A percentile compares a stretch with the other conserved stretches of the same genome.
phyloP scores from a whole-genome alignment of 805 yeast genomes.

The Ogataea trehalophila region DNA sequence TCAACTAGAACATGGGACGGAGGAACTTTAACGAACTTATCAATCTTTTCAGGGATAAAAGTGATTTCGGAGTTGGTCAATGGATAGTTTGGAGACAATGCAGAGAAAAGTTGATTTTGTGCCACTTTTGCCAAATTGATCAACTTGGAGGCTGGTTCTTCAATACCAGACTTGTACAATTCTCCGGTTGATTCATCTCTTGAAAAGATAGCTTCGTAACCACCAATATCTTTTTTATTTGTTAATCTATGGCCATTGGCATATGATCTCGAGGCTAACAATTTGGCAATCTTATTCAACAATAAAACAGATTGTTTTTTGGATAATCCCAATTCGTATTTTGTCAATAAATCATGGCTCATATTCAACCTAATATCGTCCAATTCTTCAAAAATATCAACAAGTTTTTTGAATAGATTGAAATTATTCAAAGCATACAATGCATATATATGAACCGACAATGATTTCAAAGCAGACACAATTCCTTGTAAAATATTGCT shows the following conservation, averaged over 20 bases:
- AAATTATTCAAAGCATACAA: conserved; percentile 70
- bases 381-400: conserved; percentile 47
- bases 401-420: conserved; percentile 52
- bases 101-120: conserved; percentile 62
- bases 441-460: conserved; percentile 62
- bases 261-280: conserved; percentile 36
- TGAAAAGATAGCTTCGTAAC: conserved; percentile 62
- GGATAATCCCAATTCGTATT: conserved; percentile 44
- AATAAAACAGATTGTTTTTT: conserved; percentile 47
- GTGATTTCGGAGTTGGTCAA: conserved; percentile 29
- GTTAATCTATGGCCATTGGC: background rate
- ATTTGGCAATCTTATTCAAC: conserved; percentile 56
- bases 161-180: conserved; percentile 33
- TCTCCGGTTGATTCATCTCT: conserved; percentile 60
- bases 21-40: conserved; percentile 44
- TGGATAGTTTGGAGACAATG: conserved; percentile 72
- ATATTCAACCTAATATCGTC: conserved; percentile 56
- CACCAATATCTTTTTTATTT: conserved; percentile 32
- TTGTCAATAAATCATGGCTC: conserved; percentile 45
- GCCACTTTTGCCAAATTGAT: conserved; percentile 56
- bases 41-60: conserved; percentile 42
- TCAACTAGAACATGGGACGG: conserved; percentile 72
- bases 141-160: conserved; percentile 8
- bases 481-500: conserved; percentile 50
- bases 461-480: conserved; percentile 48